Conservation (phyloP, 2,329 filamentous ascomycete species). For the Aureobasidium uvarum region DNA sequence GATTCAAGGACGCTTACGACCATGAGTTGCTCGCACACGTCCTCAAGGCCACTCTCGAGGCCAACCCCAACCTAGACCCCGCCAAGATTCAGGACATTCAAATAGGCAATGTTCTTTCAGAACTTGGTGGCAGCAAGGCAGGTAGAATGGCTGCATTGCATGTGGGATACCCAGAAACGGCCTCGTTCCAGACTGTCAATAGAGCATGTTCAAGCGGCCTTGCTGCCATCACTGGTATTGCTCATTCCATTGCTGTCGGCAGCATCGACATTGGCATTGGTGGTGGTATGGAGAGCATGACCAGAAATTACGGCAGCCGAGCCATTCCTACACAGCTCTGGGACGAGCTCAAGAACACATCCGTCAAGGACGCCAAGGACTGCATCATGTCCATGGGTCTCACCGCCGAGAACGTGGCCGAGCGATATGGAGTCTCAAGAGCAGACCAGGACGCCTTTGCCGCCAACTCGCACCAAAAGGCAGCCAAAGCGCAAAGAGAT, state of each 20-base stretch:
- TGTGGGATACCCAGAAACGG: slow-evolving; percentile 69
- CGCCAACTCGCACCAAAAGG: slow-evolving; percentile 69
- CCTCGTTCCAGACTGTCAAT: slow-evolving; percentile 82
- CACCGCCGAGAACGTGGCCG: slow-evolving; percentile 84
- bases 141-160: slow-evolving; percentile 89
- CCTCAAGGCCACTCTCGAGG: slow-evolving; percentile 65
- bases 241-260: slow-evolving; percentile 71
- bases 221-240: slow-evolving; percentile 71
- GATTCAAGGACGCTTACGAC: slow-evolving; percentile 82
- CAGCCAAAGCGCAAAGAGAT: slow-evolving; percentile 64
- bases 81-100: slow-evolving; percentile 73
- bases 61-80: slow-evolving; percentile 70
- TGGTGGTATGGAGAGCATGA: slow-evolving; percentile 97
- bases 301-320: slow-evolving; percentile 76
- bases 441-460: slow-evolving; percentile 83
- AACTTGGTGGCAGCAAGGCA: slow-evolving; percentile 86
- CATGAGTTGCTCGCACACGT: slow-evolving; percentile 77
- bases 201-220: slow-evolving; percentile 79
- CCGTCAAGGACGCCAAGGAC: slow-evolving; percentile 68
- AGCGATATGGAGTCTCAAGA: slow-evolving; percentile 68
- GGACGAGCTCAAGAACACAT: slow-evolving; percentile 66
- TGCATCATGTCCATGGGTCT: slow-evolving; percentile 95
- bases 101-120: slow-evolving; percentile 84
- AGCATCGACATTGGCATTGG: slow-evolving; percentile 72
- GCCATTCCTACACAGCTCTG: slow-evolving; percentile 84